Conservation (phyloP, 1,284 basidiomycete species). For the Omphalotus olearius region DNA sequence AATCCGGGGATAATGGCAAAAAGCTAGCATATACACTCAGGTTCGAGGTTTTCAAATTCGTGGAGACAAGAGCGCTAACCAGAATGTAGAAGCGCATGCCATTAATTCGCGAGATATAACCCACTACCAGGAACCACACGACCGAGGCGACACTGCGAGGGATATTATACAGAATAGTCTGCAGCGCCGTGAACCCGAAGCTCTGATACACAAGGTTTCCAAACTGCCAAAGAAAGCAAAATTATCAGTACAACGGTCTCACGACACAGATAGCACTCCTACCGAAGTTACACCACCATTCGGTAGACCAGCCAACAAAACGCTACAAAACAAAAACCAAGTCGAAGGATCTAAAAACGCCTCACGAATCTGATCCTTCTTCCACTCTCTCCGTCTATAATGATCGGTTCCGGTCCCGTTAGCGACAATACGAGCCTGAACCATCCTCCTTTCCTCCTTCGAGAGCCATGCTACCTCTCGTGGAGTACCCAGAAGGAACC, state of each 20-base stretch:
- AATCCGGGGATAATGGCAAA: constrained; percentile 13
- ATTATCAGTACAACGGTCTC: neutral
- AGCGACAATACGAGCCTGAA: constrained; percentile 13
- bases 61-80: neutral
- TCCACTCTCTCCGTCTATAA: constrained; percentile 14
- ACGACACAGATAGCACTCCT: neutral
- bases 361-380: constrained; percentile 16
- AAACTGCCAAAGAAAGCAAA: constrained; percentile 9
- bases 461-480: constrained; percentile 16
- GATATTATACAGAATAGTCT: constrained; percentile 14
- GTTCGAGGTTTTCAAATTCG: neutral
- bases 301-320: constrained; percentile 11
- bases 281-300: constrained; percentile 16
- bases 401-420: constrained; percentile 16
- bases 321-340: constrained; percentile 15
- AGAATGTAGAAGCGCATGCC: constrained; percentile 12
- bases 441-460: constrained; percentile 12
- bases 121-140: constrained; percentile 15
- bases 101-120: constrained; percentile 10
- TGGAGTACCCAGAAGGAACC: constrained; percentile 16
- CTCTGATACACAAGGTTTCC: constrained; percentile 15
- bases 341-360: constrained; percentile 17
- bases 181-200: constrained; percentile 15
- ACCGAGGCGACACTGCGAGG: constrained; percentile 13
- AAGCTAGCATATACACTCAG: neutral